Conservation (phyloP, 305 asterid genomes). For the Caryopteris hybrid region DNA sequence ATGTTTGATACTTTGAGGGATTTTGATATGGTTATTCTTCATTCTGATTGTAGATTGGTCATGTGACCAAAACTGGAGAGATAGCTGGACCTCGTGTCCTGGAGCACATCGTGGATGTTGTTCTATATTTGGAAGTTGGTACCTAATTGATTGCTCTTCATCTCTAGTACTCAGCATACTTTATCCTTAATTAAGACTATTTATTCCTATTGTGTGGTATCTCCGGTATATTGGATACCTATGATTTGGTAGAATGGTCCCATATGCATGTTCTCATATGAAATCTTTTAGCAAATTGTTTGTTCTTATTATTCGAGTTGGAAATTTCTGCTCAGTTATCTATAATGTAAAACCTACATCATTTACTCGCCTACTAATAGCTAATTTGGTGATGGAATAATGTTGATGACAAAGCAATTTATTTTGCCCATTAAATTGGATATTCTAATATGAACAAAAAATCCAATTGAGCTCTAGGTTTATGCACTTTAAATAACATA, state of each 20-base stretch:
- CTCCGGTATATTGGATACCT: constrained; percentile 4
- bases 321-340: not conserved
- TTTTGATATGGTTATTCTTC: constrained; percentile 9
- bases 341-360: not conserved
- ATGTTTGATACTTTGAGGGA: not conserved
- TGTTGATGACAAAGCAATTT: not conserved
- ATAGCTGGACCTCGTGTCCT: constrained; percentile 97
- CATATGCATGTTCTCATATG: not conserved
- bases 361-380: constrained; percentile 7
- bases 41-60: constrained; percentile 66
- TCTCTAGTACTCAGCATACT: constrained; percentile 9
- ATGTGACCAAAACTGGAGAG: constrained; percentile 94
- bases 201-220: not conserved
- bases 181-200: not conserved
- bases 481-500: not conserved
- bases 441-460: not conserved
- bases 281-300: not conserved
- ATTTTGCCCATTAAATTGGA: not conserved
- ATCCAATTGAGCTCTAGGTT: not conserved
- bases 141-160: constrained; percentile 24
- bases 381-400: constrained; percentile 15
- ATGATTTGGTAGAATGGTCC: not conserved
- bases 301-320: not conserved
- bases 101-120: constrained; percentile 98
- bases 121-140: constrained; percentile 91